Evolutionary conservation across 108 stramenopile species (phyloP), one percentile per base, ranked within the genome.

Genomic region (Stephanodiscus triporus): DNA sequence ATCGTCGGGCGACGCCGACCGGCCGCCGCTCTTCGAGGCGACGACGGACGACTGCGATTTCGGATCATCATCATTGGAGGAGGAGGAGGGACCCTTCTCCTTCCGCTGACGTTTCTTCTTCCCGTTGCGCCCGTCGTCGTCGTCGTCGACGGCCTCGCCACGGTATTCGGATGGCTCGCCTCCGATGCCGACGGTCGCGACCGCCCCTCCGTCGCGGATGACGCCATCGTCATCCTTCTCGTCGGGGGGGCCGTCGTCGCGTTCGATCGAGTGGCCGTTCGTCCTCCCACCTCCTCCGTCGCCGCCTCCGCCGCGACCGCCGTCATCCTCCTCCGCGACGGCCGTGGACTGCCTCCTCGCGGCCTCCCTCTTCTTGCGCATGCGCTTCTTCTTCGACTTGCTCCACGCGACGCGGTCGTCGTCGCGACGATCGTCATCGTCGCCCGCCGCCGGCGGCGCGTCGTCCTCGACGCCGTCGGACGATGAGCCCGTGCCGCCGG

Each of bases 381-480:
- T 82, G 13, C 81, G 24, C 32, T 73, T 77, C 65, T 66, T 82
- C 47, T 82, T 82, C 7, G 81, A 82, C 43, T 82, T 82, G 47
- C 47, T 72, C 81, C 81, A 82, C 10, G 54, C 66, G 65, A 50
- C 66, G 0, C 70, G 66, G 48, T 78, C 76, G 37, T 81, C 67
- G 27, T 57, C 17, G 24, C 24, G 8, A 22, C 4, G 0, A 54
- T 27, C 4, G 23, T 26, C 5, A 54, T 54, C 5, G 23, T 54
- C 11, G 9, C 11, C 1, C 53, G 53, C 4, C 53, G 53, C 2
- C 0, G n/a, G 6, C 51, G 51, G 1, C 24, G 19, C 53, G 9
- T 54, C 13, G 53, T 59, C 17, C 1, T 59, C 58, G 27, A 45
- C 47, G 14, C 70, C 70, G 2, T 60, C 42, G 57, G 57, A 27